Conservation (phyloP, 2,329 filamentous ascomycete genomes). For the Pezicula carpinea region DNA sequence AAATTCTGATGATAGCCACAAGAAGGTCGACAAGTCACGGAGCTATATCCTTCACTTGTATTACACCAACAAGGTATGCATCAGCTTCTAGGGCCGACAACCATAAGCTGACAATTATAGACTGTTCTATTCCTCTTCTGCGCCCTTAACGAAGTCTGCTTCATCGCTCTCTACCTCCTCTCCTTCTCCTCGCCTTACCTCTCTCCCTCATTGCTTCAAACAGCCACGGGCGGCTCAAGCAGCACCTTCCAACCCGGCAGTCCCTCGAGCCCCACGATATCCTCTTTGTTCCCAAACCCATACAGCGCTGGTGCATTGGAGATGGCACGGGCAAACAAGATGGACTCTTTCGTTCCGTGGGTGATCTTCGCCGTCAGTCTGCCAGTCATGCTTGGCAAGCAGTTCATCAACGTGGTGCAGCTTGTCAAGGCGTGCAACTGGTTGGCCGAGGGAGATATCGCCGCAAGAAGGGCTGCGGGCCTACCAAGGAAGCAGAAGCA, state of each 20-base stretch:
- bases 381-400: constrained; percentile 87
- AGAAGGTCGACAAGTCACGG: constrained; percentile 83
- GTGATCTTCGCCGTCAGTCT: constrained; percentile 74
- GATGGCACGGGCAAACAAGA: constrained; percentile 90
- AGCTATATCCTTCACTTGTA: constrained; percentile 92
- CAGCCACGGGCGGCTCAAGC: constrained; percentile 49
- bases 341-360: constrained; percentile 73
- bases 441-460: constrained; percentile 86
- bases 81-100: neutral
- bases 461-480: constrained; percentile 52
- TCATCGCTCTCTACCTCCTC: constrained; percentile 95
- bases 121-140: constrained; percentile 88
- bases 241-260: constrained; percentile 57
- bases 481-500: constrained; percentile 43
- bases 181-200: constrained; percentile 91
- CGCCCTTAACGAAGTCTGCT: constrained; percentile 90
- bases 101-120: constrained; percentile 41
- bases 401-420: constrained; percentile 91
- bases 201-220: constrained; percentile 72
- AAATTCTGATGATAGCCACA: constrained; percentile 75
- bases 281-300: constrained; percentile 78
- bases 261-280: constrained; percentile 64
- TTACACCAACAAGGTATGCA: constrained; percentile 88
- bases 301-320: constrained; percentile 92
- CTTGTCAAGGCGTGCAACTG: constrained; percentile 88